phyloP scores from a whole-genome alignment of 2,329 filamentous ascomycete species.

The Apiospora rasikravindrae region DNA sequence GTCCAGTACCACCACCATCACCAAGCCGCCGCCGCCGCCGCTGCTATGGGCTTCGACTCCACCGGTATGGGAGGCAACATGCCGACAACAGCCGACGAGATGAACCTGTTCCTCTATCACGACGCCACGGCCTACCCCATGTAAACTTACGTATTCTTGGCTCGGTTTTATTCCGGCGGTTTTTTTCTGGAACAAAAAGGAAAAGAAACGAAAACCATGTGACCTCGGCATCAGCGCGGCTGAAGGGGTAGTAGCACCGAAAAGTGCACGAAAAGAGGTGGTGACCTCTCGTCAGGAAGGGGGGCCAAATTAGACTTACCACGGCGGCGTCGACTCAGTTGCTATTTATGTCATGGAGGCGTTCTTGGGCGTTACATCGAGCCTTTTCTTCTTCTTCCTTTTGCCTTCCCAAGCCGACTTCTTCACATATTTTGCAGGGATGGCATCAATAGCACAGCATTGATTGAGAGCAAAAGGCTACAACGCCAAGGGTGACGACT shows the following conservation, averaged over 20 bases:
- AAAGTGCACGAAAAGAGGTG: background rate
- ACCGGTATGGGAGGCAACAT: conserved; percentile 25
- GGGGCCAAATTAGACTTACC: conserved; percentile 11
- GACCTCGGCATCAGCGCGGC: background rate
- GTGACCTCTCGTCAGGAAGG: background rate
- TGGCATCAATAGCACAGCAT: background rate
- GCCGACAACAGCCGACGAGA: conserved; percentile 23
- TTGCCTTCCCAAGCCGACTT: background rate
- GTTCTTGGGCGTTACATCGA: background rate
- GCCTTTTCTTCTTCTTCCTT: background rate
- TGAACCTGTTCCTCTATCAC: conserved; percentile 34
- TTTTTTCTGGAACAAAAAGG: background rate
- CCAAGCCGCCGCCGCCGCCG: background rate
- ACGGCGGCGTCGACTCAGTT: background rate
- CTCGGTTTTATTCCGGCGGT: background rate
- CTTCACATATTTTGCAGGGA: background rate
- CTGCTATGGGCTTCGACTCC: conserved; percentile 31
- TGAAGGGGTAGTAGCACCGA: background rate
- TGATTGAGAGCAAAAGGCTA: background rate
- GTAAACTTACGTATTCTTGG: background rate
- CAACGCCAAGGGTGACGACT: background rate
- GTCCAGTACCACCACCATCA: conserved; percentile 31
- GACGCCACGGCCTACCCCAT: conserved; percentile 23
- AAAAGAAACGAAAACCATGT: too few species aligned
- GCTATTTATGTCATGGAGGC: conserved; percentile 2